A percentile compares a stretch with the other conserved stretches of the same genome.
These are phyloP conservation scores for Gnomoniopsis sp. DNA, from an alignment of 2,329 filamentous ascomycete genomes.

Conservation along the genomic window DNA sequence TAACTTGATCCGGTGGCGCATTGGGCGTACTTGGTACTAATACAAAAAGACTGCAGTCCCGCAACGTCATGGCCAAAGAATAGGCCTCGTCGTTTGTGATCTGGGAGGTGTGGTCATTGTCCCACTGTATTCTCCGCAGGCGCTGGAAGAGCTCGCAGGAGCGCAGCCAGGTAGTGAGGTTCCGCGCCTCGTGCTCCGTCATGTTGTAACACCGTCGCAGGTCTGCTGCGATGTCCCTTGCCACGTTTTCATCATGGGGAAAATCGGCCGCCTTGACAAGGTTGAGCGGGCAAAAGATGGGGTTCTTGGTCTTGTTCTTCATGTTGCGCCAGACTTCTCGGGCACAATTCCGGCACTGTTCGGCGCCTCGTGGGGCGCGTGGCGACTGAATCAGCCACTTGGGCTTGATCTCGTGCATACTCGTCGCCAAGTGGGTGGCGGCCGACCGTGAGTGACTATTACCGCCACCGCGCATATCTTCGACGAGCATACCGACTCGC, in stretches of 20 bases:
- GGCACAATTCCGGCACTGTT: constrained; percentile 73
- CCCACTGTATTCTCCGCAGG: constrained; percentile 32
- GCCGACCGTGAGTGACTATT: background rate
- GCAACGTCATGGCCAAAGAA: constrained; percentile 72
- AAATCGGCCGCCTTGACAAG: constrained; percentile 39
- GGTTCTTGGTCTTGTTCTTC: constrained; percentile 28
- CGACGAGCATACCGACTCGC: constrained; percentile 67
- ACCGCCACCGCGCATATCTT: constrained; percentile 60
- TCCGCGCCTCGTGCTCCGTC: constrained; percentile 11
- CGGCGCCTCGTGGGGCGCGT: constrained; percentile 59
- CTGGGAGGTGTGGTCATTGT: constrained; percentile 36
- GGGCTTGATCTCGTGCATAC: constrained; percentile 72
- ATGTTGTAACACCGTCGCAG: constrained; percentile 18
- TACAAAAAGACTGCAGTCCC: constrained; percentile 75
- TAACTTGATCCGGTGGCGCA: constrained; percentile 30
- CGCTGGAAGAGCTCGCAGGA: constrained; percentile 34
- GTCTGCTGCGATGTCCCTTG: constrained; percentile 12
- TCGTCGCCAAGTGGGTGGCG: background rate
- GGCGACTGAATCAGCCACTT: constrained; percentile 81
- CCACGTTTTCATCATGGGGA: constrained; percentile 20
- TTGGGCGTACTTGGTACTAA: constrained; percentile 43
- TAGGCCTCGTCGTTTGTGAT: constrained; percentile 48
- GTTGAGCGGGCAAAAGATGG: constrained; percentile 58
- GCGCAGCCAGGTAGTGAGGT: constrained; percentile 29
- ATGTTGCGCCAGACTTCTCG: constrained; percentile 34